phyloP scores from a whole-genome alignment of 2,329 filamentous ascomycete genomes.

The Trichoderma sp. region DNA sequence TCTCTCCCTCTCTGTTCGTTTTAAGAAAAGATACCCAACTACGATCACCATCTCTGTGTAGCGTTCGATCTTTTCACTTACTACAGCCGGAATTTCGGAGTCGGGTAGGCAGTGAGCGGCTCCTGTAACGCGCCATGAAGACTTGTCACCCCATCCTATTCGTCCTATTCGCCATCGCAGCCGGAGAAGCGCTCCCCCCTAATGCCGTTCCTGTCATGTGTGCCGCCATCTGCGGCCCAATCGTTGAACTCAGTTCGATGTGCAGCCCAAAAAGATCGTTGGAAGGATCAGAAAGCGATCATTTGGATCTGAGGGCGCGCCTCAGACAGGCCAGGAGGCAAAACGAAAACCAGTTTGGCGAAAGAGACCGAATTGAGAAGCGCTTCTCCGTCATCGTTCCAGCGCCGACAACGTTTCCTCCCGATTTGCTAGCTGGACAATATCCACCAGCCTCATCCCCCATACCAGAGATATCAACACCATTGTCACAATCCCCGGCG shows the following conservation, averaged over 20 bases:
- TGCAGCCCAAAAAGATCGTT: constrained; percentile 28
- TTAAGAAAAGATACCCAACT: neutral
- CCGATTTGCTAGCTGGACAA: constrained; percentile 12
- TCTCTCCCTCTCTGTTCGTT: neutral
- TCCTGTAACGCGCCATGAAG: constrained; percentile 28
- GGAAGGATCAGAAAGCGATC: neutral
- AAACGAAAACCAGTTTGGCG: neutral
- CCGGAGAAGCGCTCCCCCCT: constrained; percentile 33
- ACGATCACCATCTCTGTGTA: neutral
- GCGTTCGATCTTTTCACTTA: neutral
- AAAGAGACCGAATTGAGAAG: constrained; percentile 21
- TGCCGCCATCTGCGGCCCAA: constrained; percentile 42
- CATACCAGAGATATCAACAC: neutral
- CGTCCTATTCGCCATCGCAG: constrained; percentile 30
- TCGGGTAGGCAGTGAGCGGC: neutral
- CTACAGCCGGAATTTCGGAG: neutral
- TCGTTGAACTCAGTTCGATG: constrained; percentile 40
- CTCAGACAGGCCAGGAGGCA: neutral
- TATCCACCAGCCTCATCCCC: constrained; percentile 1
- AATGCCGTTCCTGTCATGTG: constrained; percentile 40
- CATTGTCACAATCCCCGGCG: neutral
- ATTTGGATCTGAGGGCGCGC: neutral
- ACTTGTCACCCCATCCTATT: constrained; percentile 28
- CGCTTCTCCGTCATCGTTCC: constrained; percentile 32
- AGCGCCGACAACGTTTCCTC: constrained; percentile 33